Conservation (phyloP, 2,329 filamentous ascomycete species). For the Aureobasidium melanogenum region DNA sequence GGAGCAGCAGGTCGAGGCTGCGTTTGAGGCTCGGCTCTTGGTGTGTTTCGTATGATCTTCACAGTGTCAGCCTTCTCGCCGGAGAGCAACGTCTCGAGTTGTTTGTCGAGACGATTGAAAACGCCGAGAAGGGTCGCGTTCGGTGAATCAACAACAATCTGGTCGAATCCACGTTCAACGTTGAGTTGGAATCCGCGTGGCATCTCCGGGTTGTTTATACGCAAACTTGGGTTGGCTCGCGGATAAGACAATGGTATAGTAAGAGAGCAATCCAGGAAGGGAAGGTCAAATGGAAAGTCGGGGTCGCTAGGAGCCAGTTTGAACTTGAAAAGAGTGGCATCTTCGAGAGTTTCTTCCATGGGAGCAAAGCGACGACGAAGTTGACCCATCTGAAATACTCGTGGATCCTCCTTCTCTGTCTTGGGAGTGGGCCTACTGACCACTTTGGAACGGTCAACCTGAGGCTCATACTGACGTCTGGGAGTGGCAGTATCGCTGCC, state of each 20-base stretch:
- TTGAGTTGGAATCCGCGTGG: slow-evolving; percentile 66
- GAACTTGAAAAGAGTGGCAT: slow-evolving; percentile 53
- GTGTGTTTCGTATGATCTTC: slow-evolving; percentile 53
- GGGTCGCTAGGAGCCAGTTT: slow-evolving; percentile 66
- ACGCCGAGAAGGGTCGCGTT: slow-evolving; percentile 55
- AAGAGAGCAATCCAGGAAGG: slow-evolving; percentile 58
- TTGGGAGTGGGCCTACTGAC: slow-evolving; percentile 58
- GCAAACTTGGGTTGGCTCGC: slow-evolving; percentile 46
- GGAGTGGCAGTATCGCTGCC: neutral
- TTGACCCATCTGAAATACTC: slow-evolving; percentile 67
- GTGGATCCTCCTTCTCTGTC: slow-evolving; percentile 56
- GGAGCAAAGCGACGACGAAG: slow-evolving; percentile 57
- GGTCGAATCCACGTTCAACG: slow-evolving; percentile 65
- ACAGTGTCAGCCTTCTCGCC: slow-evolving; percentile 64
- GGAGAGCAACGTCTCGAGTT: slow-evolving; percentile 60
- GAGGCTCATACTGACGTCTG: slow-evolving; percentile 20
- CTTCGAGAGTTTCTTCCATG: slow-evolving; percentile 36
- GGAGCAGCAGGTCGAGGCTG: neutral
- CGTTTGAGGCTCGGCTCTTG: neutral
- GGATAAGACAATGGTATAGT: slow-evolving; percentile 59
- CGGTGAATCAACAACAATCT: slow-evolving; percentile 47
- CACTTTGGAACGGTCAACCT: slow-evolving; percentile 39
- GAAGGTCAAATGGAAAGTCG: slow-evolving; percentile 73
- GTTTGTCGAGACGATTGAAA: slow-evolving; percentile 62
- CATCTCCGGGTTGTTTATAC: slow-evolving; percentile 61